These are phyloP conservation scores for Dendrobium nobile DNA, from an alignment of 106 monocot species.

Conservation along the genomic window DNA sequence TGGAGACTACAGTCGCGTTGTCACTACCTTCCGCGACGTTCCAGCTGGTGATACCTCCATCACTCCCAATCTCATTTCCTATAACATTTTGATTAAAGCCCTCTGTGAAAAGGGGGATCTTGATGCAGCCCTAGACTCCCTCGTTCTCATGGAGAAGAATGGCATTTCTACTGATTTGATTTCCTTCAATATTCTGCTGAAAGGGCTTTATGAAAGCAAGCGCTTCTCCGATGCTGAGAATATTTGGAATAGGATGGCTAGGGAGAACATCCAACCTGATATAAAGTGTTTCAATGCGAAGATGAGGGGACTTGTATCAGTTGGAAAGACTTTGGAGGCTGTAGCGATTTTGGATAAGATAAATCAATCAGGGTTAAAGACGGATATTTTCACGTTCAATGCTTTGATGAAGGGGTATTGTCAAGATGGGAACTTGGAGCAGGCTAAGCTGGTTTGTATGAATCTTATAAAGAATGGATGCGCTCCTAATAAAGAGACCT, in stretches of 20 bases:
- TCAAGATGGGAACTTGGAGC: conserved; percentile 41
- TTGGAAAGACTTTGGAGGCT: conserved; percentile 30
- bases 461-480: conserved; percentile 34
- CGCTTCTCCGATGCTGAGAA: conserved; percentile 33
- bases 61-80: conserved; percentile 33
- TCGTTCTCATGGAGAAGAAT: conserved; percentile 35
- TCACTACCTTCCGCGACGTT: conserved; percentile 16
- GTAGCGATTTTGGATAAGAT: conserved; percentile 23
- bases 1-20: conserved; percentile 17
- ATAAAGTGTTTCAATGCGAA: conserved; percentile 51
- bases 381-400: conserved; percentile 29
- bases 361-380: conserved; percentile 18
- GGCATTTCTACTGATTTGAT: conserved; percentile 26
- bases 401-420: conserved; percentile 55
- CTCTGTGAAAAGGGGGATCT: conserved; percentile 39
- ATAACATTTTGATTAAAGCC: conserved; percentile 39
- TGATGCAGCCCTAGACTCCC: conserved; percentile 28
- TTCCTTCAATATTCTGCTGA: conserved; percentile 50
- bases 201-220: conserved; percentile 25
- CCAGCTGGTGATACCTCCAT: conserved; percentile 23
- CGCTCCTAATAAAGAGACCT: conserved; percentile 35
- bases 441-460: conserved; percentile 48
- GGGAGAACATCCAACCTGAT: conserved; percentile 34
- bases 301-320: conserved; percentile 34
- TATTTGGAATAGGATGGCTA: conserved; percentile 44